Conservation (phyloP, 305 asterid genomes). For the Solanum hybrid region DNA sequence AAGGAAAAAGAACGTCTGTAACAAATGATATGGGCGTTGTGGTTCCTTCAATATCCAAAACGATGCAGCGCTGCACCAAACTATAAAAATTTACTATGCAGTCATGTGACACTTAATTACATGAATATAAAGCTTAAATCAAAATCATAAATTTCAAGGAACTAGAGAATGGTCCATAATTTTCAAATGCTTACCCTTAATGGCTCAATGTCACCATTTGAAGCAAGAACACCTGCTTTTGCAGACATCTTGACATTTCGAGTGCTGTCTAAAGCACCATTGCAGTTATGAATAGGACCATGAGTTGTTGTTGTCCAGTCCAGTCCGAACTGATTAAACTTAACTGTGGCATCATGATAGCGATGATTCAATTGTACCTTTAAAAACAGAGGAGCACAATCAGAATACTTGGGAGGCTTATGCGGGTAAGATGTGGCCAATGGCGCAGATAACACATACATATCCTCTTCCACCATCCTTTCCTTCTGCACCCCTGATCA, state of each 20-base stretch:
- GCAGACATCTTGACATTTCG: conserved; percentile 22
- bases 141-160: neutral
- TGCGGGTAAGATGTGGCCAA: conserved; percentile 55
- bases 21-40: conserved; percentile 97
- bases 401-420: conserved; percentile 74
- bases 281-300: conserved; percentile 42
- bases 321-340: conserved; percentile 74
- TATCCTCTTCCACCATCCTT: conserved; percentile 72
- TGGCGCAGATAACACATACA: conserved; percentile 61
- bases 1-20: conserved; percentile 81
- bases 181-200: conserved; percentile 38
- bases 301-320: conserved; percentile 81
- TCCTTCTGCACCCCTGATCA: conserved; percentile 70
- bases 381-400: conserved; percentile 70
- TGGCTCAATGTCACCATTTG: conserved; percentile 33
- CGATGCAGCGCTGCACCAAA: conserved; percentile 64
- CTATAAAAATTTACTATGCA: neutral
- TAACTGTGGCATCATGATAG: conserved; percentile 55
- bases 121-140: neutral
- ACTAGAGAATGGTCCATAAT: neutral
- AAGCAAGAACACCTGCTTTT: conserved; percentile 25
- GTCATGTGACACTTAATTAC: neutral
- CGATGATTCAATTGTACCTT: conserved; percentile 35
- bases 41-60: conserved; percentile 97
- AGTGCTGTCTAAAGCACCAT: conserved; percentile 23